These are phyloP conservation scores for Suillus subalutaceus DNA, from an alignment of 768 basidiomycete species.

Conservation along the genomic window DNA sequence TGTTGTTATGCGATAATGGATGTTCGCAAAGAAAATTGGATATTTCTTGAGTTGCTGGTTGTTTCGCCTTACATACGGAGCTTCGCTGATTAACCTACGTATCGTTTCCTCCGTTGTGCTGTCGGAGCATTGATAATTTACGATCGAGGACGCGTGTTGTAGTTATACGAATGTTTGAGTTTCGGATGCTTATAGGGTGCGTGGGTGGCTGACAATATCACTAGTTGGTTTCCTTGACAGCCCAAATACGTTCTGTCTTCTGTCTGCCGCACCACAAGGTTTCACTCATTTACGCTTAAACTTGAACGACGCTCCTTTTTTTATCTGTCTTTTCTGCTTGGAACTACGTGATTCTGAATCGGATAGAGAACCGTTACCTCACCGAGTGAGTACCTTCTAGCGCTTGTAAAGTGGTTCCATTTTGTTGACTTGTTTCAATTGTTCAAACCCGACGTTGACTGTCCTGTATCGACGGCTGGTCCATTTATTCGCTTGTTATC, in stretches of 20 bases:
- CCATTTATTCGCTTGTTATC: background rate
- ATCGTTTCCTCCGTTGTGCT: background rate
- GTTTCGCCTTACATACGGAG: constrained; percentile 7
- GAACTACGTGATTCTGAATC: background rate
- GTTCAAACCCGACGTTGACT: constrained; percentile 5
- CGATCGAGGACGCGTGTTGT: background rate
- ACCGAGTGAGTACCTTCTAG: constrained; percentile 6
- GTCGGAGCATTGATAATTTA: background rate
- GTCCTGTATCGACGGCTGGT: constrained; percentile 3
- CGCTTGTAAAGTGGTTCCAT: background rate
- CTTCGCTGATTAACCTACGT: constrained; percentile 6
- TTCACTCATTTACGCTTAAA: background rate
- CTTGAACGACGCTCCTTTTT: background rate
- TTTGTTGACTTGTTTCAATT: constrained; percentile 4
- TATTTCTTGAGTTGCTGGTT: constrained; percentile 4
- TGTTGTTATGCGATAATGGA: constrained; percentile 6
- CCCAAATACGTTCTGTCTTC: background rate
- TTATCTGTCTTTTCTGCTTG: constrained; percentile 5
- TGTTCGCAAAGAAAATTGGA: background rate
- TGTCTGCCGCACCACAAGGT: background rate
- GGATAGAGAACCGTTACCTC: constrained; percentile 2
- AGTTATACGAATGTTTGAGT: constrained; percentile 1
- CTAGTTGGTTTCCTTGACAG: constrained; percentile 5
- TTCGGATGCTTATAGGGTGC: background rate
- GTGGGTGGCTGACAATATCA: background rate